Evolutionary conservation across 169 alveolate genomes (phyloP).

Genomic region (Plasmodium gaboni): DNA sequence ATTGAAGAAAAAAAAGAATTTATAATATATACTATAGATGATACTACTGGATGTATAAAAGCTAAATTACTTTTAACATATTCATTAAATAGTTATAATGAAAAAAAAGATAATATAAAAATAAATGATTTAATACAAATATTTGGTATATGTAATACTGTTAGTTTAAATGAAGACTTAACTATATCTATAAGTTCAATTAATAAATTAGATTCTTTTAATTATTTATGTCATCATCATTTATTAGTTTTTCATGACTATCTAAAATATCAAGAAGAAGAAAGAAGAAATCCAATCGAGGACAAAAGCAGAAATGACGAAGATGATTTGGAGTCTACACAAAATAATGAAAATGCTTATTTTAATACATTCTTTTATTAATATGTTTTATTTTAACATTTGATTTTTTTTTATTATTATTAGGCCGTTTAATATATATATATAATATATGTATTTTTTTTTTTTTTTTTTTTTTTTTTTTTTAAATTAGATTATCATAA

Average conservation of each 20-base stretch:
- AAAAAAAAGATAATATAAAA: conserved; percentile 49
- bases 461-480: conserved; percentile 8
- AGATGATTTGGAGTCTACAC: conserved; percentile 11
- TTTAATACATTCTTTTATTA: conserved; percentile 59
- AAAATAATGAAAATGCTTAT: conserved; percentile 47
- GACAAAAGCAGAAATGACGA: conserved; percentile 31
- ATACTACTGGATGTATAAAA: conserved; percentile 72
- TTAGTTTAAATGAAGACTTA: conserved; percentile 69
- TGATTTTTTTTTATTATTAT: too few relatives aligned
- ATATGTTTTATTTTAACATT: background rate
- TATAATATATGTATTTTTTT: background rate
- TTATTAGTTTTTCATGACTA: conserved; percentile 66
- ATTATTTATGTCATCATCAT: conserved; percentile 73
- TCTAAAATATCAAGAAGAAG: conserved; percentile 49
- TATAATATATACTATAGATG: conserved; percentile 72
- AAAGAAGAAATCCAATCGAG: conserved; percentile 35
- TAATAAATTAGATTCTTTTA: conserved; percentile 49
- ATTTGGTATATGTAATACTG: conserved; percentile 67
- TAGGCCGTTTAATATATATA: too few relatives aligned
- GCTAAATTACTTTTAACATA: conserved; percentile 71
- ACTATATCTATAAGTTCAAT: conserved; percentile 66
- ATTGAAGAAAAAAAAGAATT: conserved; percentile 74
- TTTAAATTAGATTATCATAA: background rate
- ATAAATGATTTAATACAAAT: conserved; percentile 51
- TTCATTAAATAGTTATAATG: conserved; percentile 28